Evolutionary conservation across 352 stramenopile species (phyloP), one percentile per base, ranked within the genome.

Genomic region (Globisporangium solare): DNA sequence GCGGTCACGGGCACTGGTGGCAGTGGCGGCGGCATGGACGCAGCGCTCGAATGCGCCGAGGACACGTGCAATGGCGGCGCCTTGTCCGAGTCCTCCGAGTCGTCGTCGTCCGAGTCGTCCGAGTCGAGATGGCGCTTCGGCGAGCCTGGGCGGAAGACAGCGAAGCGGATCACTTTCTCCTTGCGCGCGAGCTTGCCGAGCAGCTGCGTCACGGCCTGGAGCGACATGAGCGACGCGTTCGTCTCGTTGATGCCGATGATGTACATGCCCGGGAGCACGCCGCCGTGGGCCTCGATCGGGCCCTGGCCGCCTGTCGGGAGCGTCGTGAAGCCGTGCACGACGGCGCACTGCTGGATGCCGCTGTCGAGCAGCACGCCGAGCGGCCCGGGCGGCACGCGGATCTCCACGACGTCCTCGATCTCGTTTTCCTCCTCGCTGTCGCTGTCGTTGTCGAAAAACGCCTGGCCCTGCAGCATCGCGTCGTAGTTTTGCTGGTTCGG

Each of bases 211-310:
- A 90, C 80, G 27, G 79, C 64, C 48, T 76, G 71, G 31, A 92
- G 68, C 40, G 83, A 90, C 83, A 92, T 92, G 54, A 90, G 64
- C 41, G 79, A 90, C 58, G 78, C 83, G 54, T 92, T 90, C 21
- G 76, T 86, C 53, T 91, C 83, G 67, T 93, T 89, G 66, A 93
- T 93, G 62, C 80, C 83, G 64, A 93, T 88, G 56, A 93, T 90
- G 66, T 89, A 90, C 80, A 91, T 91, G 58, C 83, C 83, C 13
- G 78, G 73, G 8, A 83, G 68, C 45, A 93, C 83, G 43, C 80
- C 65, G 21, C 83, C 83, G 47, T 82, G 69, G 3, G 50, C 52
- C 50, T 93, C 76, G 51, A 93, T 89, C 0, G 80, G 76, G 0
- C 83, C 83, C 47, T 84, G 78, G 14, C 67, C 71, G 22, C 83